Conservation (phyloP, 352 stramenopile genomes). For the Phytopythium kandeliae region DNA sequence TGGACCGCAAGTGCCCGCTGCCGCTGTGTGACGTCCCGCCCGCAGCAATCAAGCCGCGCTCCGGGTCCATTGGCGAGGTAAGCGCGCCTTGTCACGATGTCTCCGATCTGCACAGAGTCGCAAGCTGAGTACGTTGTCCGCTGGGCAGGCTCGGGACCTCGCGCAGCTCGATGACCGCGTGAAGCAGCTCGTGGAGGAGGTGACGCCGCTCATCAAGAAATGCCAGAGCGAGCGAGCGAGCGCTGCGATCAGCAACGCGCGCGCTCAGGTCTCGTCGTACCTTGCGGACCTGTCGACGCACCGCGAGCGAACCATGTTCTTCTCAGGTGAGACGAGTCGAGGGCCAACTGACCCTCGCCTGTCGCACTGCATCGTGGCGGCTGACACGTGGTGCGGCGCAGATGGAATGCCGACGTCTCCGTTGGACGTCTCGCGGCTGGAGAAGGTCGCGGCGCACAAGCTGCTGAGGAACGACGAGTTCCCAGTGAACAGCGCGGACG, state of each 20-base stretch:
- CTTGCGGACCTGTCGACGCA: constrained; percentile 20
- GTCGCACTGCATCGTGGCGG: not conserved
- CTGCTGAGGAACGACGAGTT: constrained; percentile 30
- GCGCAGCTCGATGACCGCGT: constrained; percentile 27
- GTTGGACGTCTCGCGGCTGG: constrained; percentile 31
- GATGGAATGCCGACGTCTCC: constrained; percentile 6
- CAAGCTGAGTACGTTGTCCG: too few relatives aligned
- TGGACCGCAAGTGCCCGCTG: constrained; percentile 26
- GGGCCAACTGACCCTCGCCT: too few relatives aligned
- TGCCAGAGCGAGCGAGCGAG: constrained; percentile 23
- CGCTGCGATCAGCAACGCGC: constrained; percentile 26
- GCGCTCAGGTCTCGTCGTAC: constrained; percentile 37
- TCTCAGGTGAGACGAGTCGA: constrained; percentile 14
- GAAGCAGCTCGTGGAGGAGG: constrained; percentile 30
- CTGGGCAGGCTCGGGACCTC: constrained; percentile 8
- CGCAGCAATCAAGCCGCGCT: constrained; percentile 17
- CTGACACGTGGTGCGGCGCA: constrained; percentile 3
- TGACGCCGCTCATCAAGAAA: constrained; percentile 26
- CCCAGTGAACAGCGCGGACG: constrained; percentile 8
- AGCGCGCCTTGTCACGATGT: not conserved
- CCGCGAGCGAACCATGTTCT: constrained; percentile 15
- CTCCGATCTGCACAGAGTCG: too few relatives aligned
- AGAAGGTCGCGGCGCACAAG: constrained; percentile 38
- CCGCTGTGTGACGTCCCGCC: constrained; percentile 11
- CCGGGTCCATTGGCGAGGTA: constrained; percentile 17